Conservation (phyloP, 805 yeast species). For the Saturnispora bothae region DNA sequence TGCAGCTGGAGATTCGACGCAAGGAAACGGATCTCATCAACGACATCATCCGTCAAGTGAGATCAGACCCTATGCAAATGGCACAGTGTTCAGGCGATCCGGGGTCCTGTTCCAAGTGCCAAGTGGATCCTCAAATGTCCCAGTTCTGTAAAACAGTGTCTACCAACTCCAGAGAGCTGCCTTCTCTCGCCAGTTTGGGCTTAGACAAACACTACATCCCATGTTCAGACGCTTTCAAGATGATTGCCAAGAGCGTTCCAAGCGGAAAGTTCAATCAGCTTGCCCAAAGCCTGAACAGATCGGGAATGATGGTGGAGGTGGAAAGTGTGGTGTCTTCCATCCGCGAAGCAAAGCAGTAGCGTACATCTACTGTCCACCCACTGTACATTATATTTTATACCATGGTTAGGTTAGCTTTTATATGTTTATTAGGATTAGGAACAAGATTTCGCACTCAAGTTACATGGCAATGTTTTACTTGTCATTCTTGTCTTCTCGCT, state of each 20-base stretch:
- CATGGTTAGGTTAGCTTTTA: too few species aligned
- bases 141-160: constrained; percentile 83
- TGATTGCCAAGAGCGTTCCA: constrained; percentile 44
- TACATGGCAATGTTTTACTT: too few species aligned
- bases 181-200: constrained; percentile 21
- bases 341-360: constrained; percentile 48
- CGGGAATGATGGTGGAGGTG: constrained; percentile 89
- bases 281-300: constrained; percentile 54
- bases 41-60: constrained; percentile 8
- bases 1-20: constrained; percentile 11
- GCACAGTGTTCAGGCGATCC: constrained; percentile 76
- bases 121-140: constrained; percentile 77
- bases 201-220: constrained; percentile 53
- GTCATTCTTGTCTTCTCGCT: too few species aligned
- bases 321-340: constrained; percentile 78
- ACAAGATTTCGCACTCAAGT: too few species aligned
- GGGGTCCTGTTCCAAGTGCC: constrained; percentile 78
- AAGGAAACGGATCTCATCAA: constrained; percentile 11
- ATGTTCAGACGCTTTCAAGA: constrained; percentile 82
- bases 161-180: constrained; percentile 12
- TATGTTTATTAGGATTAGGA: too few species aligned
- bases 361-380: too few species aligned
- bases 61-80: constrained; percentile 15
- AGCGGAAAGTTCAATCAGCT: neutral
- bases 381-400: too few species aligned